Evolutionary conservation across 2,329 filamentous ascomycete genomes (phyloP), one percentile per base, ranked within the genome.

Genomic region (Rutstroemia sp.): DNA sequence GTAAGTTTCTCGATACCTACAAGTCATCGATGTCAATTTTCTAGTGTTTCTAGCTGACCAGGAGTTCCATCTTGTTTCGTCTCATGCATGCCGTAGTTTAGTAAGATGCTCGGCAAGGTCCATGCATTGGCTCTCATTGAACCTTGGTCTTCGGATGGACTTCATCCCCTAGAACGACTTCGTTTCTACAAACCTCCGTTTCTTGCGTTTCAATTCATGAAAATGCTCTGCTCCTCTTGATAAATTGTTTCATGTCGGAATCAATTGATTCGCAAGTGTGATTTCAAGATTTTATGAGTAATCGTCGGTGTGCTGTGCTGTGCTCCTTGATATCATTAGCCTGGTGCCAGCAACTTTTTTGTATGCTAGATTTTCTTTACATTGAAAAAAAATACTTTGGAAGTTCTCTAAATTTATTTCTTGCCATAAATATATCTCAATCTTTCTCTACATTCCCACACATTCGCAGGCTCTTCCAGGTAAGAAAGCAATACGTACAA

Each of bases 51-150:
- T 3, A 42, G 9, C 17, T 42, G 17, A 42, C 17, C 5, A 42
- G 14, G 39, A 4, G 9, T 17, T 42, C 9, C 6, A 17, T 42
- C 39, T 42, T 42, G 39, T 42, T 17, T 42, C 16, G 17, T 42
- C 39, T 42, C 39, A 42, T 42, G 39, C 39, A 42, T 42, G 39
- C n/a, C 17, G 39, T 34, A 34, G 30, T 40, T 48, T 54, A n/a
- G 21, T 40, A 8, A 14, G 19, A 10, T 19, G 25, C 48, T 25
- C 4, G 44, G 17, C 23, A 40, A 49, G 46, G 39, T 17, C 25
- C 36, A 50, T 42, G 46, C 5, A 44, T 25, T 55, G 46, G 52
- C 38, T 55, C 17, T 50, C 25, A 23, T 50, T 55, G 17, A 34
- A 34, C 36, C 46, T 36, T 44, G 25, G 30, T 42, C 42, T 42